Conservation (phyloP, 2,329 filamentous ascomycete genomes). For the Cordyceps farinosa region DNA sequence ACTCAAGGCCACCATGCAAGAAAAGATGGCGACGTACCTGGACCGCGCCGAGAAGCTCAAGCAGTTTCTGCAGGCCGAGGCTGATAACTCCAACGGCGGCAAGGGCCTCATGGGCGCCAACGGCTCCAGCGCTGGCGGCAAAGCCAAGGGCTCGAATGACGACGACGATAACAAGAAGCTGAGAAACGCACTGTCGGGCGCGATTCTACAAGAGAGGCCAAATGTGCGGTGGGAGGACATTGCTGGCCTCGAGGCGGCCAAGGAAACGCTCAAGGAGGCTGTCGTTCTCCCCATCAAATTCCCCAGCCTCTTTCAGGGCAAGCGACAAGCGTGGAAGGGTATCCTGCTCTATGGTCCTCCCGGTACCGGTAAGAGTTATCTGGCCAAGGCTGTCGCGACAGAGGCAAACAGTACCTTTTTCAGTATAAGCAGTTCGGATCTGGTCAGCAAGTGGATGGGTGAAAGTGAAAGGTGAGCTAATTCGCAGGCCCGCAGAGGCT, state of each 20-base stretch:
- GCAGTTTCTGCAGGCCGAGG: conserved; percentile 75
- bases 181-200: conserved; percentile 81
- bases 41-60: conserved; percentile 98
- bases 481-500: conserved; percentile 5
- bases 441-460: conserved; percentile 99
- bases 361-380: conserved; percentile 94
- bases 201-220: conserved; percentile 91
- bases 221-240: conserved; percentile 99
- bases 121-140: conserved; percentile 61
- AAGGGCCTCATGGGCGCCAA: conserved; percentile 65
- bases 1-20: conserved; percentile 94
- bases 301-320: conserved; percentile 91
- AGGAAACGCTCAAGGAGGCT: conserved; percentile 96
- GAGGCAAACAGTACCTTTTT: conserved; percentile 99
- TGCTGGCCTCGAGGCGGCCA: conserved; percentile 86
- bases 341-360: conserved; percentile 95
- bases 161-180: conserved; percentile 96
- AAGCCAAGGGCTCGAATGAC: conserved; percentile 60
- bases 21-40: conserved; percentile 96
- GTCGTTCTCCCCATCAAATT: conserved; percentile 98
- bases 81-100: conserved; percentile 62
- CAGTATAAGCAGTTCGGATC: conserved; percentile 92
- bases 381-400: conserved; percentile 95
- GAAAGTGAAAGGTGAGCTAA: conserved; percentile 81
- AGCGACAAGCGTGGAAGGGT: conserved; percentile 96